phyloP scores from a whole-genome alignment of 192 early-diverging fungal genomes.

The Podila epigama region DNA sequence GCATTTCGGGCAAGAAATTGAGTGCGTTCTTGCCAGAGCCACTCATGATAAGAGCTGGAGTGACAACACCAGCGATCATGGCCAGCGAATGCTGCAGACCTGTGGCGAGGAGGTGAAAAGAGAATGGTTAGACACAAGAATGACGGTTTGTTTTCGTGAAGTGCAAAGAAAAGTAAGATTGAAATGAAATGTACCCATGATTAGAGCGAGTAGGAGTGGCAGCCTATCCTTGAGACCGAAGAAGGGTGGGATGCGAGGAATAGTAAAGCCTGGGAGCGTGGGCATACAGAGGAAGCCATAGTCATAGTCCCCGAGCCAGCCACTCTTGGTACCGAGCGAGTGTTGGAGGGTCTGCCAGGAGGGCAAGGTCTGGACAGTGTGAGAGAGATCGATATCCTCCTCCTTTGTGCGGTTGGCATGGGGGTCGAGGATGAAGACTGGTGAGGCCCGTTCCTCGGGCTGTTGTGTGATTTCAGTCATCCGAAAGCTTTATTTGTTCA shows the following conservation, averaged over 20 bases:
- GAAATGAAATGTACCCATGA: no score
- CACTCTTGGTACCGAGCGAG: slow-evolving; percentile 25
- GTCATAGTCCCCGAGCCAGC: slow-evolving; percentile 60
- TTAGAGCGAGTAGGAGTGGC: slow-evolving; percentile 48
- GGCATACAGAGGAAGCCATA: slow-evolving; percentile 58
- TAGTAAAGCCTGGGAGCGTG: slow-evolving; percentile 43
- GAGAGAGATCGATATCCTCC: slow-evolving; percentile 43
- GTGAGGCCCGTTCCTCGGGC: slow-evolving; percentile 11
- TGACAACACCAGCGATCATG: slow-evolving; percentile 48
- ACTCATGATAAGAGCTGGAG: slow-evolving; percentile 45
- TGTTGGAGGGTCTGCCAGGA: slow-evolving; percentile 35
- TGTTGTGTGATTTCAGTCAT: slow-evolving; percentile 40
- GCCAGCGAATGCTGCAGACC: slow-evolving; percentile 45
- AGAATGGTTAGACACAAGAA: not conserved
- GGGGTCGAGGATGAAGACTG: slow-evolving; percentile 42
- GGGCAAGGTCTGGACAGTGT: slow-evolving; percentile 29
- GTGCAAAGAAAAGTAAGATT: no score
- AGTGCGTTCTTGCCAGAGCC: slow-evolving; percentile 28
- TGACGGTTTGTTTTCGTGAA: slow-evolving; percentile 10
- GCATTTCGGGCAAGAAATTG: slow-evolving; percentile 24
- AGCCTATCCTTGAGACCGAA: slow-evolving; percentile 52
- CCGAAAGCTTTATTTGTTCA: no score
- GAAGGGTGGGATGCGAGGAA: slow-evolving; percentile 49
- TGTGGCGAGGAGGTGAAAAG: not conserved
- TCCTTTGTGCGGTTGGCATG: slow-evolving; percentile 42